phyloP scores from a whole-genome alignment of 2,329 filamentous ascomycete genomes.

The Trichoderma brevicompactum region DNA sequence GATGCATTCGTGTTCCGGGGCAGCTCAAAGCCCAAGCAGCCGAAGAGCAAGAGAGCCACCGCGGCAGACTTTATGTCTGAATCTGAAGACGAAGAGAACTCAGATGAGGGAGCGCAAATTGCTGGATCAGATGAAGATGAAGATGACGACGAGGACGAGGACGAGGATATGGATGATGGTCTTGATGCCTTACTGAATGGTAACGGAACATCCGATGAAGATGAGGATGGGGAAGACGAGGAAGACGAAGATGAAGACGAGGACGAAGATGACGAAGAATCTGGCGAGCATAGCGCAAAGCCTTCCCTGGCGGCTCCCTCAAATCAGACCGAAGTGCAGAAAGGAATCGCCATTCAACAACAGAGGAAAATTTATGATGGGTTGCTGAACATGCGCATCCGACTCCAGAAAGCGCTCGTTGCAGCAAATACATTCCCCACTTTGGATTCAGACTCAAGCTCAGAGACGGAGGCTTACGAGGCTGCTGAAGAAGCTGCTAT shows the following conservation, averaged over 20 bases:
- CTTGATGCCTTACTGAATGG: slow-evolving; percentile 43
- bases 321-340: slow-evolving; percentile 67
- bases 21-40: slow-evolving; percentile 55
- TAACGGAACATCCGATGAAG: slow-evolving; percentile 40
- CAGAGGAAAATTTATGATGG: slow-evolving; percentile 88
- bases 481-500: slow-evolving; percentile 86
- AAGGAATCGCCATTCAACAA: slow-evolving; percentile 82
- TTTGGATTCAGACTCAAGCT: slow-evolving; percentile 46
- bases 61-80: slow-evolving; percentile 63
- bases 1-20: slow-evolving; percentile 70
- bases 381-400: slow-evolving; percentile 86
- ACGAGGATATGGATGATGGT: slow-evolving; percentile 47
- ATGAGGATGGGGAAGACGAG: slow-evolving; percentile 44
- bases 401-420: slow-evolving; percentile 87
- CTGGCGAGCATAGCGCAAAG: slow-evolving; percentile 40
- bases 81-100: slow-evolving; percentile 47
- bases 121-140: slow-evolving; percentile 45
- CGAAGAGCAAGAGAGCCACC: slow-evolving; percentile 48
- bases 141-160: slow-evolving; percentile 46
- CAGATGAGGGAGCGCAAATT: slow-evolving; percentile 41
- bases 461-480: slow-evolving; percentile 61
- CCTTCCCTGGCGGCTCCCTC: slow-evolving; percentile 40
- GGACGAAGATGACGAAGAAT: slow-evolving; percentile 38
- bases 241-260: slow-evolving; percentile 46
- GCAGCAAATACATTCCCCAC: slow-evolving; percentile 74